Percentiles rank a stretch among this genome's conserved stretches.
These are phyloP conservation scores for Rhododendron williamsianum DNA, from an alignment of 148 eudicot species.

Conservation along the genomic window DNA sequence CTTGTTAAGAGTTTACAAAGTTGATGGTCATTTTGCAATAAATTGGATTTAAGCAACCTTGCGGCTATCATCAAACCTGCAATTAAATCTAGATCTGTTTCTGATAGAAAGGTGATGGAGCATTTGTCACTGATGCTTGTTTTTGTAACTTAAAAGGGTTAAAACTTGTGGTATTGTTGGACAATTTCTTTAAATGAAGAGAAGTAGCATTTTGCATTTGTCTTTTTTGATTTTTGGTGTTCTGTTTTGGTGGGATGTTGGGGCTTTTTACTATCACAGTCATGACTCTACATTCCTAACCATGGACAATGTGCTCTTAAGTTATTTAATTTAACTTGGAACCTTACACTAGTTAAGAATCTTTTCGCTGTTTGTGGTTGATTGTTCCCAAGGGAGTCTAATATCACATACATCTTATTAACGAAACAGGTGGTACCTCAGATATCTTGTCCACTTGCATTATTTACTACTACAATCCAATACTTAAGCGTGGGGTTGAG, in stretches of 20 bases:
- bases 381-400: neutral
- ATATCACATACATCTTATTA: constrained; percentile 6
- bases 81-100: neutral
- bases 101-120: neutral
- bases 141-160: neutral
- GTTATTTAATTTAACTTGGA: neutral
- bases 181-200: neutral
- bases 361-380: neutral
- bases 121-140: neutral
- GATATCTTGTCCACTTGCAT: constrained; percentile 77
- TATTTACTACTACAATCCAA: constrained; percentile 92
- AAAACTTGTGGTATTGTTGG: neutral
- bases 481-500: constrained; percentile 80
- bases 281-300: neutral
- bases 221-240: neutral
- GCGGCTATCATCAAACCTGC: neutral
- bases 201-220: neutral
- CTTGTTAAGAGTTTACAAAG: neutral
- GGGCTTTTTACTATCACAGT: neutral
- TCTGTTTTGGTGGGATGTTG: neutral
- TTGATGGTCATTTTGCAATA: neutral
- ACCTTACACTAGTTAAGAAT: neutral
- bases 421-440: constrained; percentile 68
- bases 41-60: neutral
- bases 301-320: neutral